These are phyloP conservation scores for Fistulifera solaris DNA, from an alignment of 108 stramenopile species.

Conservation along the genomic window DNA sequence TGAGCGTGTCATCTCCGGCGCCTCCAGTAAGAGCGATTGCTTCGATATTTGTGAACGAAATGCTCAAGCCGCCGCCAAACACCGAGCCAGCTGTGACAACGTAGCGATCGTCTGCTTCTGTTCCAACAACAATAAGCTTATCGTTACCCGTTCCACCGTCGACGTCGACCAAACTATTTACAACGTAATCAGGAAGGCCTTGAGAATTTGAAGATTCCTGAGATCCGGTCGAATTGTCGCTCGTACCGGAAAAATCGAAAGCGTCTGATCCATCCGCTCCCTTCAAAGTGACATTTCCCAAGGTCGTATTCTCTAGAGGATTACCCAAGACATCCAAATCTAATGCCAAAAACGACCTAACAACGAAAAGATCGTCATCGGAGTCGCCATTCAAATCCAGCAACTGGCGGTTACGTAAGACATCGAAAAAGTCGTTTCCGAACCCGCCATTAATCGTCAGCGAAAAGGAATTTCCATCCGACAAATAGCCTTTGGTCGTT, in stretches of 20 bases:
- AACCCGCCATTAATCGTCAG: conserved; percentile 21
- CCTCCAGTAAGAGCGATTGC: conserved; percentile 16
- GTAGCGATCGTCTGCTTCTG: conserved; percentile 22
- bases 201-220: neutral
- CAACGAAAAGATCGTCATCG: conserved; percentile 23
- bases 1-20: conserved; percentile 26
- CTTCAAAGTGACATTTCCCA: conserved; percentile 3
- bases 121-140: conserved; percentile 16
- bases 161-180: conserved; percentile 26
- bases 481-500: conserved; percentile 27
- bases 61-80: conserved; percentile 23
- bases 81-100: conserved; percentile 24
- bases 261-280: neutral
- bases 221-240: neutral
- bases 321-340: neutral
- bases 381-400: conserved; percentile 31
- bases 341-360: conserved; percentile 16
- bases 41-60: conserved; percentile 24
- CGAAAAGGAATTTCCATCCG: conserved; percentile 20
- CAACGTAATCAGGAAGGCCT: conserved; percentile 21
- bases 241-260: neutral
- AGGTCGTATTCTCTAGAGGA: neutral
- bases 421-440: conserved; percentile 23
- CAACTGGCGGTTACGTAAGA: conserved; percentile 19
- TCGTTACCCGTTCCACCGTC: conserved; percentile 29